Percentiles rank a stretch among this genome's conserved stretches.
Evolutionary conservation across 495 filamentous ascomycete species (phyloP).

Genomic region (Thermothielavioides terrestris): DNA sequence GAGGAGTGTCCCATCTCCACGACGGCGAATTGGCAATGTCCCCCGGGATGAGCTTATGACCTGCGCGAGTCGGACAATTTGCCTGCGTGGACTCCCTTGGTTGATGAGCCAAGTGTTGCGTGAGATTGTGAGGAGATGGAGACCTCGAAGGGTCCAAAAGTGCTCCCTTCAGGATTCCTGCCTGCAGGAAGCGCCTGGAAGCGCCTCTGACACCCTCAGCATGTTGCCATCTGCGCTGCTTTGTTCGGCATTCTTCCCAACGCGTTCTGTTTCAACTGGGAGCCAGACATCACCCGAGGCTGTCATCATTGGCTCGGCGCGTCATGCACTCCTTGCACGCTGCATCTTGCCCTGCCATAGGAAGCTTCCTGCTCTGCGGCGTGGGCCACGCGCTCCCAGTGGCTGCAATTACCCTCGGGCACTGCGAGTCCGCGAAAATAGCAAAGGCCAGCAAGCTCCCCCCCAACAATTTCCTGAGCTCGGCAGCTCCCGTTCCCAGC

Average conservation of each 20-base stretch:
- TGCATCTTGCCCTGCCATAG: slow-evolving; percentile 12
- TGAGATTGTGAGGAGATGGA: slow-evolving; percentile 1
- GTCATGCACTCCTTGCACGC: slow-evolving; percentile 5
- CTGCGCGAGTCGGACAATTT: background rate
- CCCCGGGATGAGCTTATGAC: slow-evolving; percentile 2
- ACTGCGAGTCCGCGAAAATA: slow-evolving; percentile 11
- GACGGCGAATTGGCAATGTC: slow-evolving; percentile 4
- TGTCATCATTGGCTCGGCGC: background rate
- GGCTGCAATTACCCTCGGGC: too few species aligned
- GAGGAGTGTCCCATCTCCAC: background rate
- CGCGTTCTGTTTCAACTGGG: slow-evolving; percentile 1
- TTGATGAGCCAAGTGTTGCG: slow-evolving; percentile 4
- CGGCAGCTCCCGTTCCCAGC: background rate
- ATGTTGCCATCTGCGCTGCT: slow-evolving; percentile 3
- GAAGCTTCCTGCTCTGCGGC: slow-evolving; percentile 3
- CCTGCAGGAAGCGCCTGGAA: slow-evolving; percentile 1
- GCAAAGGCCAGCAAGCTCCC: background rate
- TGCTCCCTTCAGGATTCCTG: background rate
- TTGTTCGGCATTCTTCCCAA: background rate
- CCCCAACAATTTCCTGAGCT: background rate
- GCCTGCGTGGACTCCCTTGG: background rate
- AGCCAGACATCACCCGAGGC: background rate
- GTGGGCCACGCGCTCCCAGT: background rate
- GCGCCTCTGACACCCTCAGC: background rate
- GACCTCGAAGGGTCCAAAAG: background rate